Percentiles rank a stretch among this genome's conserved stretches.
phyloP scores from a whole-genome alignment of 2,329 filamentous ascomycete species.

The Sclerotinia nivalis region DNA sequence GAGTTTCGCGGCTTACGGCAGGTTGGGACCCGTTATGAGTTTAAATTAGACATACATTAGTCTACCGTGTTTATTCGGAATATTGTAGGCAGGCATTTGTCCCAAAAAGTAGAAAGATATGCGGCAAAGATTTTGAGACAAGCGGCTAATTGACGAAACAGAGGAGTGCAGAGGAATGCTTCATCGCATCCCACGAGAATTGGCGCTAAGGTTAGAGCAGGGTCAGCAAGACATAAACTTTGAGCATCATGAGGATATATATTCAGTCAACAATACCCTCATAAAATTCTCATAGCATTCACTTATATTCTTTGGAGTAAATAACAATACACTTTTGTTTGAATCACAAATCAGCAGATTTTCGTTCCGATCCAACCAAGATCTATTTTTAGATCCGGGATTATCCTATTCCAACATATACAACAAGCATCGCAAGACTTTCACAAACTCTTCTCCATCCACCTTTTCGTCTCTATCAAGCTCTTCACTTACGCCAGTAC shows the following conservation, averaged over 20 bases:
- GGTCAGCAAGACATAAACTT: background rate
- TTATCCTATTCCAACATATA: constrained; percentile 4
- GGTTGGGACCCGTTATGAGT: constrained; percentile 1
- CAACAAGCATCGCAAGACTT: constrained; percentile 1
- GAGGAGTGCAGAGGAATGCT: constrained; percentile 19
- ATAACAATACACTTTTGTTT: background rate
- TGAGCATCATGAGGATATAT: background rate
- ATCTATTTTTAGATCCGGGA: constrained; percentile 16
- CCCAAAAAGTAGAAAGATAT: background rate
- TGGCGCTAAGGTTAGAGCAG: constrained; percentile 1
- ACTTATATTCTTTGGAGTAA: background rate
- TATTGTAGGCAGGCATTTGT: background rate
- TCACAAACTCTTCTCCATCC: background rate
- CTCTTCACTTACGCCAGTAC: background rate
- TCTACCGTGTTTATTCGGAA: background rate
- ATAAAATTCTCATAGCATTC: background rate
- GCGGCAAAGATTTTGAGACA: constrained; percentile 15
- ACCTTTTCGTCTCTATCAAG: background rate
- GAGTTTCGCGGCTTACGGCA: background rate
- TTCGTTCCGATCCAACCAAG: background rate
- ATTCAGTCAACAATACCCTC: constrained; percentile 8
- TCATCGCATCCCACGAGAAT: constrained; percentile 13
- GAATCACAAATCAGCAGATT: background rate
- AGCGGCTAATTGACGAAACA: constrained; percentile 19
- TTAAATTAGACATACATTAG: constrained; percentile 12